A percentile compares a stretch with the other conserved stretches of the same genome.
Evolutionary conservation across 148 eudicot genomes (phyloP).

Genomic region (Gaultheria prostrata): DNA sequence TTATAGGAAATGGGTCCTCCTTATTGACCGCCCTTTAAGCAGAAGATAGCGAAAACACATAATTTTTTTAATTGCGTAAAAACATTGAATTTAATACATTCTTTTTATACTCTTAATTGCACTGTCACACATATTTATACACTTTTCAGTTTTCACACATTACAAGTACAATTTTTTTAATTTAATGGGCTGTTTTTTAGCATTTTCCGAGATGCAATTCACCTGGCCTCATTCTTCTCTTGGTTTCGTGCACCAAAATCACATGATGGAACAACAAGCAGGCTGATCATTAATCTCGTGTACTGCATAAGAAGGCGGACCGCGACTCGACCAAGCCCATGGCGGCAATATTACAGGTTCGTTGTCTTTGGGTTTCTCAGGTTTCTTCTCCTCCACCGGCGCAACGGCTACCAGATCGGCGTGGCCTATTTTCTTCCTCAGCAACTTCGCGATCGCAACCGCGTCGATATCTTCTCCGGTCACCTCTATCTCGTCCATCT

Average conservation of each 20-base stretch:
- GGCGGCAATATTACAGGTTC: neutral
- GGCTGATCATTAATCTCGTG: neutral
- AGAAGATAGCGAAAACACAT: too few species aligned
- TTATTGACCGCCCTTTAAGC: too few species aligned
- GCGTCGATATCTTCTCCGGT: conserved; percentile 10
- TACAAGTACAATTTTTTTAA: too few species aligned
- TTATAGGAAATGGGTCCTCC: too few species aligned
- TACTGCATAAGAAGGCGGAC: neutral
- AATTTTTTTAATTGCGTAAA: too few species aligned
- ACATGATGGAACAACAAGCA: conserved; percentile 11
- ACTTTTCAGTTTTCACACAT: too few species aligned
- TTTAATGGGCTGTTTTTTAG: too few species aligned
- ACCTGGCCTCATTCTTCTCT: neutral
- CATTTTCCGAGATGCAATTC: too few species aligned
- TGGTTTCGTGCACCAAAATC: neutral
- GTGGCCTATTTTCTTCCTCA: conserved; percentile 22
- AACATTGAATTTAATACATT: too few species aligned
- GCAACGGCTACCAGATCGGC: conserved; percentile 17
- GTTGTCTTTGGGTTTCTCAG: neutral
- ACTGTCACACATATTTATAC: too few species aligned
- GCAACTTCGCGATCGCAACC: neutral
- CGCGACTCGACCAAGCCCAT: neutral
- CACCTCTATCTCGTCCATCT: conserved; percentile 11
- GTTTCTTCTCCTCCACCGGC: neutral
- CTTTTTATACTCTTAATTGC: too few species aligned